A percentile compares a stretch with the other conserved stretches of the same genome.
Evolutionary conservation across 139 green algal genomes (phyloP).

Genomic region (Micractinium conductrix): DNA sequence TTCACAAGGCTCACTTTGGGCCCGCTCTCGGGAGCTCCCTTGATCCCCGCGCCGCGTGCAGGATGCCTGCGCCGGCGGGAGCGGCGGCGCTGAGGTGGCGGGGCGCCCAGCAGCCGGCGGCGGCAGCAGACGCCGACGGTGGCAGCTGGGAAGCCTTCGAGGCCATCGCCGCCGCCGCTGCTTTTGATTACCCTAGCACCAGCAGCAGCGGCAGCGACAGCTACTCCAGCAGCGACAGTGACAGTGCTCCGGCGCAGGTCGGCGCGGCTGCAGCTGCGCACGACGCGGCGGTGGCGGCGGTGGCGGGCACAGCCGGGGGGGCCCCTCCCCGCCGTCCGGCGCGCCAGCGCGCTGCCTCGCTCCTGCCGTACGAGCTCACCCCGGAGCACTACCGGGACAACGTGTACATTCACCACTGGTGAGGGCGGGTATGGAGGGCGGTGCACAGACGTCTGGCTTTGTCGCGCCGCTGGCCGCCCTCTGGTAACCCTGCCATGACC

Average conservation of each 20-base stretch:
- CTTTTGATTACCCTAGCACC: background rate
- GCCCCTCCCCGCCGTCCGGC: slow-evolving; percentile 6
- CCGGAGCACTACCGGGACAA: slow-evolving; percentile 32
- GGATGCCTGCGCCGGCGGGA: too few species aligned
- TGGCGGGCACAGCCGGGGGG: background rate
- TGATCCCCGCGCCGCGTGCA: too few species aligned
- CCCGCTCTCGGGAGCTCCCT: too few species aligned
- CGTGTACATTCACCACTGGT: slow-evolving; percentile 13
- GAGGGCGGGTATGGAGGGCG: background rate
- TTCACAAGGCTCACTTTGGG: too few species aligned
- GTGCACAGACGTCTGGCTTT: background rate
- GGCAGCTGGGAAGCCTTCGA: too few species aligned
- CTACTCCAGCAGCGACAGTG: background rate
- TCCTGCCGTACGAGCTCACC: slow-evolving; percentile 13
- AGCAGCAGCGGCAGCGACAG: background rate
- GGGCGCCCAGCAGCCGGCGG: too few species aligned
- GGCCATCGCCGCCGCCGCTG: too few species aligned
- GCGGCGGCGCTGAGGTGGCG: too few species aligned
- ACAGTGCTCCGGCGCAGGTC: too few species aligned
- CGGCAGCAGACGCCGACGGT: too few species aligned
- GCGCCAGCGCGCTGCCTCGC: background rate
- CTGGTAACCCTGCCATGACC: background rate
- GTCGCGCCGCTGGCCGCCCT: background rate
- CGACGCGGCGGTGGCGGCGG: slow-evolving; percentile 7
- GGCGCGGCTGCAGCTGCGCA: background rate